phyloP scores from a whole-genome alignment of 2,329 filamentous ascomycete genomes.

The Penicillium sp. region DNA sequence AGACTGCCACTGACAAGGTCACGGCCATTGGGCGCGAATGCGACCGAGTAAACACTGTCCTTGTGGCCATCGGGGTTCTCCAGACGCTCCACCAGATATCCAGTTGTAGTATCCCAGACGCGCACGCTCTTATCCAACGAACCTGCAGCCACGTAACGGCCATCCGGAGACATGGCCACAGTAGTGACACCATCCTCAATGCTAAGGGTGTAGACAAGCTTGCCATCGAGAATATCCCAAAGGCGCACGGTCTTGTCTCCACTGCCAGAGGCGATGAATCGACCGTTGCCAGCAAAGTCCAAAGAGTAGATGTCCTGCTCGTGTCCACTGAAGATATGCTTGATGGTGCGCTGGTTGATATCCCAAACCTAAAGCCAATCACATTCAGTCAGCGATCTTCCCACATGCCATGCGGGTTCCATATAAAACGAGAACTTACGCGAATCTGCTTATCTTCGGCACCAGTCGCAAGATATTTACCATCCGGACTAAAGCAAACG shows the following conservation, averaged over 20 bases:
- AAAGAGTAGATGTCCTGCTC: conserved; percentile 98
- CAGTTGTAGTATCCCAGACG: conserved; percentile 89
- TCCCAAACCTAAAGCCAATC: conserved; percentile 77
- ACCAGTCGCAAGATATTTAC: conserved; percentile 88
- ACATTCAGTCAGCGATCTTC: conserved; percentile 11
- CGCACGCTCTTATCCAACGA: conserved; percentile 97
- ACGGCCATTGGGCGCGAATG: conserved; percentile 89
- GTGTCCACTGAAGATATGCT: conserved; percentile 91
- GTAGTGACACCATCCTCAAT: conserved; percentile 98
- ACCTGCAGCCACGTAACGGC: conserved; percentile 88
- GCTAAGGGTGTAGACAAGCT: conserved; percentile 77
- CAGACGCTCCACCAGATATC: conserved; percentile 83
- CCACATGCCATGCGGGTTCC: no score
- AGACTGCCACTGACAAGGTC: conserved; percentile 92
- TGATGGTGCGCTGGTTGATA: conserved; percentile 77
- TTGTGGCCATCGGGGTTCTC: conserved; percentile 94
- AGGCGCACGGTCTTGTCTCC: conserved; percentile 92
- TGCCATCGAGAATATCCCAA: conserved; percentile 88
- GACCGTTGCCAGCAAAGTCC: conserved; percentile 90
- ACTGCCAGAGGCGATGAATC: conserved; percentile 91
- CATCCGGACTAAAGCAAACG: conserved; percentile 97
- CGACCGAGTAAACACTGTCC: conserved; percentile 94
- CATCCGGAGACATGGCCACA: conserved; percentile 94
- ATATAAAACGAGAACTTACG: conserved; percentile 53
- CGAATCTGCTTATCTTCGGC: conserved; percentile 97